Base-by-base conservation (phyloP, 2,329 filamentous ascomycete genomes). In the Venturia nashicola region DNA sequence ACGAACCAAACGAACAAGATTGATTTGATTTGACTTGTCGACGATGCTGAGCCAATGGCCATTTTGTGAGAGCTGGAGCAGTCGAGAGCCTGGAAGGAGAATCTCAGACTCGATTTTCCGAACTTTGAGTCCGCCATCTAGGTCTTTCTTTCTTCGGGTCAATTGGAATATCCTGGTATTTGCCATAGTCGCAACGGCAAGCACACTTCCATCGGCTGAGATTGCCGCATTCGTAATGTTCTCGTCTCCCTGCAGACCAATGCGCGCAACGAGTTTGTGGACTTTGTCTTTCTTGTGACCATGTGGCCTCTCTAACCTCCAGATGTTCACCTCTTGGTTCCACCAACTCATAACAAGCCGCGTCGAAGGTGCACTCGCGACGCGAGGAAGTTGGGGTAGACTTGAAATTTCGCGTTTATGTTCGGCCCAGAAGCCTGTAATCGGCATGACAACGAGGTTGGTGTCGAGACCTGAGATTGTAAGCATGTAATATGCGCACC, bases 301-400 rank as follows among this genome's bases (percentile, higher is more conserved):
- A 77, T 70, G 68, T 65, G 76, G 76, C 9, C 73, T 67, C 71
- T 75, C 65, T 72, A 89, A 76, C 48, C 80, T 83, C 91, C 92
- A 99, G 66, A 99, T 83, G 68, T 88, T 86, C 60, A 97, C 80
- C 72, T 95, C 89, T 64, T 88, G 83, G 68, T 93, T 90, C 91
- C 92, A 97, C 89, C 91, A 97, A 73, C 90, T 90, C 70, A 94
- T 84, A 34, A 99, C 77, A 27, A 97, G 78, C 60, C 94, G 84
- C 54, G 86, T 86, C 51, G 83, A 83, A 1, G 86, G 79, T 3
- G 92, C 89, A 68, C 90, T 92, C 43, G 84, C 79, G 8, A 97
- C 74, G 2, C 88, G 86, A 1, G 89, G 83, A 61, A 83, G 80
- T 71, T 96, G 92, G 2, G 94, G 93, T 16, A 99, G 81, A 71